Percentiles rank a stretch among this genome's conserved stretches.
phyloP scores from a whole-genome alignment of 2,329 filamentous ascomycete genomes.

The Diaporthe ilicicola region DNA sequence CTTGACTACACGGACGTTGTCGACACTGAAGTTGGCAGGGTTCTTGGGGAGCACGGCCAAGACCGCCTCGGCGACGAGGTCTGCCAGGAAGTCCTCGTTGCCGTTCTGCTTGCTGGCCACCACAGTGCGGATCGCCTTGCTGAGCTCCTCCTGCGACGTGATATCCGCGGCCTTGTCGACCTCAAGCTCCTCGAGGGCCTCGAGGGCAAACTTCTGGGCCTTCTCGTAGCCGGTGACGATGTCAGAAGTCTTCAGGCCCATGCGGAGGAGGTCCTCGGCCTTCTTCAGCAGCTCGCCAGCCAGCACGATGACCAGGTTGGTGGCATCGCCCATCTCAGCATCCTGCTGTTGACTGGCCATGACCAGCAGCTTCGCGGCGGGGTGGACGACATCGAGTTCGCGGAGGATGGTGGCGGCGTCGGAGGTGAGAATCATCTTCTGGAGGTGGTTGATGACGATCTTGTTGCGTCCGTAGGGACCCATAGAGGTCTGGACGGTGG shows the following conservation, averaged over 20 bases:
- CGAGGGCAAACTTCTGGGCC: constrained; percentile 87
- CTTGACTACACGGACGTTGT: constrained; percentile 98
- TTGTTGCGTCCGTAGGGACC: constrained; percentile 99
- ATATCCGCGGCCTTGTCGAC: constrained; percentile 92
- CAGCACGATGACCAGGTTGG: constrained; percentile 95
- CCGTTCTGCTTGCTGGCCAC: constrained; percentile 97
- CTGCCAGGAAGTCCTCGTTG: constrained; percentile 86
- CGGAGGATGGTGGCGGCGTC: constrained; percentile 97
- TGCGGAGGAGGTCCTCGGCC: constrained; percentile 93
- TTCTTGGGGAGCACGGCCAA: constrained; percentile 95
- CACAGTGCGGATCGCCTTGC: constrained; percentile 95
- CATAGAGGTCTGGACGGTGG: constrained; percentile 95
- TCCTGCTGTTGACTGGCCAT: constrained; percentile 99
- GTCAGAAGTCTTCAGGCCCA: constrained; percentile 98
- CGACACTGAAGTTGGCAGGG: constrained; percentile 94
- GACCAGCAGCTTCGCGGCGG: constrained; percentile 94
- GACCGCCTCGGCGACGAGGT: constrained; percentile 84
- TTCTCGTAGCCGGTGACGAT: constrained; percentile 96
- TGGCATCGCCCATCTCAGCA: constrained; percentile 98
- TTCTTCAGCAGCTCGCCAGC: constrained; percentile 96
- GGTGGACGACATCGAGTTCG: constrained; percentile 98
- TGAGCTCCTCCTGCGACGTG: constrained; percentile 81
- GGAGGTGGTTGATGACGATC: constrained; percentile 99
- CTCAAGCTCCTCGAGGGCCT: constrained; percentile 84
- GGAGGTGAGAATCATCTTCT: constrained; percentile 99